Conservation (phyloP, 306 rosid genomes). For the Gillenia trifoliata region DNA sequence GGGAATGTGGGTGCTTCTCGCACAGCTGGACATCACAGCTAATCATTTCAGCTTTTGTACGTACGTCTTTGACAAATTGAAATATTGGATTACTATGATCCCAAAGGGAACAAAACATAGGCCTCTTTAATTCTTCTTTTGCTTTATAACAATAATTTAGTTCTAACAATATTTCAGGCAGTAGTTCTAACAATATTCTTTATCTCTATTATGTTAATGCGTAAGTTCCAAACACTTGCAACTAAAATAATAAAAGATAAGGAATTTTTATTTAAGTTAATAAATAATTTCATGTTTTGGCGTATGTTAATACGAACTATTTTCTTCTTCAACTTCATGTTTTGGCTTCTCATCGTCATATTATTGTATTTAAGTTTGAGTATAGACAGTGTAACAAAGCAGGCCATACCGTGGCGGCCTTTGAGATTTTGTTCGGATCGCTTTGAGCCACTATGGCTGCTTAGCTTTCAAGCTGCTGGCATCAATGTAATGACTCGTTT, state of each 20-base stretch:
- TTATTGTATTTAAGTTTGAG: too few species aligned
- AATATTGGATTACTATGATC: not conserved
- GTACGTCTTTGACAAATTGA: not conserved
- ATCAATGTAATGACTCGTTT: not conserved
- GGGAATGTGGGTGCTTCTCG: not conserved
- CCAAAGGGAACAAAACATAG: not conserved
- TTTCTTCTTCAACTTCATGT: not conserved
- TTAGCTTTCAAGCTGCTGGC: not conserved
- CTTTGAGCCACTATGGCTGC: not conserved
- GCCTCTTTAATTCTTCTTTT: not conserved
- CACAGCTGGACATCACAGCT: slow-evolving; percentile 8
- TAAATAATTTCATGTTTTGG: not conserved
- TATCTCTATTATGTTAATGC: not conserved
- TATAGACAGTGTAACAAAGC: too few species aligned
- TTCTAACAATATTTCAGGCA: too few species aligned
- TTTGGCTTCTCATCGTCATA: not conserved
- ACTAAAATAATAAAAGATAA: too few species aligned
- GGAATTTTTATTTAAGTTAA: too few species aligned
- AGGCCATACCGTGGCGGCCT: not conserved
- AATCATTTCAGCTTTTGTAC: not conserved
- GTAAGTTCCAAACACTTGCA: not conserved
- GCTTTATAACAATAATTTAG: too few species aligned
- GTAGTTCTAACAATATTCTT: too few species aligned
- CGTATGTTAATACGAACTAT: not conserved
- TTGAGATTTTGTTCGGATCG: not conserved